Base-by-base conservation (phyloP, 495 filamentous ascomycete species). In the Hypoxylon fuscum region DNA sequence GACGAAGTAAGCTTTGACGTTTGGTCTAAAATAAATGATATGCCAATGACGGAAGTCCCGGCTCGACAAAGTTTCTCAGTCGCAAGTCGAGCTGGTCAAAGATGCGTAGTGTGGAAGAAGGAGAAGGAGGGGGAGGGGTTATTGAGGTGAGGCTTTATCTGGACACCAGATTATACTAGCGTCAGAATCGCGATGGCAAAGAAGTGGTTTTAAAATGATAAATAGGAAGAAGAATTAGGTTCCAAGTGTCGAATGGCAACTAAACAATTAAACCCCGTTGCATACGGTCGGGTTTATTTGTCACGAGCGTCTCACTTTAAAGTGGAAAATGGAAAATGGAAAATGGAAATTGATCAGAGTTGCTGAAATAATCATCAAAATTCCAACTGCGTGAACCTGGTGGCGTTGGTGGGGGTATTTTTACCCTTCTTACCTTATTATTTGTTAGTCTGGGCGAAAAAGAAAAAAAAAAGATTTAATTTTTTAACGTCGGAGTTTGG, bases 371-470 rank as follows among this genome's bases (percentile, higher is more conserved):
- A 60, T 66, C 56, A 34, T 55, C 34, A 40, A 61, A 54, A 57
- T 66, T 60, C 52, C n/a, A n/a, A n/a, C n/a, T 56, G 29, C 7
- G 53, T 21, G 41, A 42, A 45, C 27, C 44, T 52, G 49, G 63
- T 66, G 63, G 63, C 63, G 46, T 53, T 61, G 47, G 63, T 61
- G 63, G 56, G 63, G 52, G 17, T 66, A 54, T 56, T 57, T 61
- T 60, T 64, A 42, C 52, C 46, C 31, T 10, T 46, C 22, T 37
- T 35, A 12, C 51, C 48, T 62, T 42, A 44, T 31, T 48, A 38
- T 17, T 41, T 29, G 7, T 14, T 41, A 3, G 9, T 5, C 18
- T 38, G 51, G 47, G 38, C 55, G 46, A 60, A 17, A 46, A 38
- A 40, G 40, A 47, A 60, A 52, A 8, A 23, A 43, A 18, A n/a